Evolutionary conservation across 1,139 yeast genomes (phyloP), one percentile per base, ranked within the genome.

Genomic region (Protomyces inouyei): DNA sequence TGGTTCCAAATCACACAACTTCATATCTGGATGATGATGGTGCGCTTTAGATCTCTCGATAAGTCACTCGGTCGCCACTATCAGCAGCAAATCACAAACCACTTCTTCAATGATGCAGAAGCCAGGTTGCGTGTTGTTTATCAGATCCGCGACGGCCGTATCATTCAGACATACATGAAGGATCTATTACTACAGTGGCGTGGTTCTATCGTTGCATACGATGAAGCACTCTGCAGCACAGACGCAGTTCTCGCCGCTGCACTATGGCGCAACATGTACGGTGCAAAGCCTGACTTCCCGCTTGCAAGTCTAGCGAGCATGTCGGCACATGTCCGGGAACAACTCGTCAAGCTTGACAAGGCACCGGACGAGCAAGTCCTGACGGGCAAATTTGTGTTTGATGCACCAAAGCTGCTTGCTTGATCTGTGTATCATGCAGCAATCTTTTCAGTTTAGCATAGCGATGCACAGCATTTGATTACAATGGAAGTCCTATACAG

Each of bases 31-130:
- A 86, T 93, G 73, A 79, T 93, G 63, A 86, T 87, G 70, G 96
- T 89, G 16, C 84, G 98, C 73, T 91, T 93, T 97, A 84, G 99
- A 74, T 95, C 95, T 21, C 81, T 95, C 86, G 98, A 98, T 0
- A 86, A 86, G 74, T 87, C 88, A 72, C 86, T 89, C 73, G 95
- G 97, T 52, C 84, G 84, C 70, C 87, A 87, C 73, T 93, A 92
- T 76, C 97, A 93, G 76, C 97, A 92, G 75, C 91, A 91, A 74
- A 77, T 95, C 60, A 88, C 92, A 54, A 97, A 95, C 75, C 82
- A 96, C 70, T 84, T 90, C 59, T 95, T 93, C 77, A 84, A 84
- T 68, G 98, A 93, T 74, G 87, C 93, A 78, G 98, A 93, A 74
- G 79, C 84, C 72, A 84, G 96, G 73, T 80, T 95, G 77, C 83